These are phyloP conservation scores for Exophiala dermatitidis DNA, from an alignment of 2,329 filamentous ascomycete genomes.

Conservation along the genomic window DNA sequence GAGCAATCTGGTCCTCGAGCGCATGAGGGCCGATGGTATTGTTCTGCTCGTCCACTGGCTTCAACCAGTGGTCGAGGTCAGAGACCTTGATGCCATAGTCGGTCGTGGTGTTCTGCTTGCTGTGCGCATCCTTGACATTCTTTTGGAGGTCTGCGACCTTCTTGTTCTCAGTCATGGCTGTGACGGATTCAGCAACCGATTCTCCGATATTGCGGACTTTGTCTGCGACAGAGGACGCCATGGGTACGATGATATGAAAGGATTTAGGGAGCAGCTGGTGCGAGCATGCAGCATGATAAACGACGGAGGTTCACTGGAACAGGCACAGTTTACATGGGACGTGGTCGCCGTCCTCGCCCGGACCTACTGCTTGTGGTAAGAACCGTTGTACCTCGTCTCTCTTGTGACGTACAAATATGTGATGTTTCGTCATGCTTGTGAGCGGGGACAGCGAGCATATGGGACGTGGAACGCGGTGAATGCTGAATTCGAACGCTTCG, in stretches of 20 bases:
- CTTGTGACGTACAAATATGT: not conserved
- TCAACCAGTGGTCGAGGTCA: constrained; percentile 73
- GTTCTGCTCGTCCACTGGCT: constrained; percentile 48
- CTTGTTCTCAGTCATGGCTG: constrained; percentile 19
- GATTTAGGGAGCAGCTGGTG: not conserved
- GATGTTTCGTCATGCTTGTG: not conserved
- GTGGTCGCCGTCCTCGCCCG: not conserved
- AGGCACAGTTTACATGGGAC: not conserved
- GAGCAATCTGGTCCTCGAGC: constrained; percentile 63
- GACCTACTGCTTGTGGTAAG: not conserved
- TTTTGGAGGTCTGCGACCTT: constrained; percentile 47
- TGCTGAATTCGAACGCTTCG: not conserved
- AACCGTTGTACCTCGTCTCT: not conserved
- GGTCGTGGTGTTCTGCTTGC: constrained; percentile 59
- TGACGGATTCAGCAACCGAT: constrained; percentile 10
- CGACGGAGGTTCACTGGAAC: constrained; percentile 1
- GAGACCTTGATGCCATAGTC: constrained; percentile 69
- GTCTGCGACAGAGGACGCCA: constrained; percentile 17
- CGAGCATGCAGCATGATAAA: constrained; percentile 7
- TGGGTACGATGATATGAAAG: constrained; percentile 1
- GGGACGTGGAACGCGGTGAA: no score
- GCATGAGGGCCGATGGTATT: constrained; percentile 59
- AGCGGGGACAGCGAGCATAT: not conserved
- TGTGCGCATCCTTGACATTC: constrained; percentile 46
- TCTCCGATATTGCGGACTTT: constrained; percentile 12